Percentiles rank a stretch among this genome's conserved stretches.
Evolutionary conservation across 1,139 yeast genomes (phyloP).

Genomic region (Arxiozyma slooffiae): DNA sequence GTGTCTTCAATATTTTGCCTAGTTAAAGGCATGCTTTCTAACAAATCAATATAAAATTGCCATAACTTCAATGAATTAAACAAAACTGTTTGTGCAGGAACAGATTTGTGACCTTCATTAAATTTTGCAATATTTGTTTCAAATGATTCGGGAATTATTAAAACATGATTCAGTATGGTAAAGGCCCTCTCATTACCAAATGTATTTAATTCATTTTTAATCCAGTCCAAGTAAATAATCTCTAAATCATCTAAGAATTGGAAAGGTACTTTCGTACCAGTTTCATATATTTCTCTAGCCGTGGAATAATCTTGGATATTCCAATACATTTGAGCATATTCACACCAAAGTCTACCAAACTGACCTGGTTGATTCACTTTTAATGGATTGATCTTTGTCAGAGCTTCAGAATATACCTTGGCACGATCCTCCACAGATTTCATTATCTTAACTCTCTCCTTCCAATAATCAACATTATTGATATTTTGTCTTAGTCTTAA

Average conservation of each 20-base stretch:
- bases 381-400: slow-evolving; percentile 56
- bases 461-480: slow-evolving; percentile 61
- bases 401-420: slow-evolving; percentile 55
- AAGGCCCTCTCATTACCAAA: slow-evolving; percentile 47
- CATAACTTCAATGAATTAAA: slow-evolving; percentile 58
- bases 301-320: slow-evolving; percentile 45
- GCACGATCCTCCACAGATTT: slow-evolving; percentile 37
- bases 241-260: slow-evolving; percentile 55
- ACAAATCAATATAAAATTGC: slow-evolving; percentile 64
- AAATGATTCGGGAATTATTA: slow-evolving; percentile 35
- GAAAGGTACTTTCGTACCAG: slow-evolving; percentile 65
- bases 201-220: slow-evolving; percentile 43
- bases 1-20: slow-evolving; percentile 22
- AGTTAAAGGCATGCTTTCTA: slow-evolving; percentile 42
- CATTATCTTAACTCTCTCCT: slow-evolving; percentile 45
- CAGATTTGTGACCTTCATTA: slow-evolving; percentile 21
- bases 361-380: slow-evolving; percentile 37
- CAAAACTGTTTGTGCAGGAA: slow-evolving; percentile 49
- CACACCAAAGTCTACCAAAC: slow-evolving; percentile 55
- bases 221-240: slow-evolving; percentile 63
- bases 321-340: slow-evolving; percentile 59
- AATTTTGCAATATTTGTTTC: slow-evolving; percentile 19
- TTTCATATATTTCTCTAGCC: slow-evolving; percentile 54
- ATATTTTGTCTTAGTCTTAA: slow-evolving; percentile 54
- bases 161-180: slow-evolving; percentile 42